These are phyloP conservation scores for Aspergillus wentii DNA, from an alignment of 495 filamentous ascomycete genomes.

Conservation along the genomic window DNA sequence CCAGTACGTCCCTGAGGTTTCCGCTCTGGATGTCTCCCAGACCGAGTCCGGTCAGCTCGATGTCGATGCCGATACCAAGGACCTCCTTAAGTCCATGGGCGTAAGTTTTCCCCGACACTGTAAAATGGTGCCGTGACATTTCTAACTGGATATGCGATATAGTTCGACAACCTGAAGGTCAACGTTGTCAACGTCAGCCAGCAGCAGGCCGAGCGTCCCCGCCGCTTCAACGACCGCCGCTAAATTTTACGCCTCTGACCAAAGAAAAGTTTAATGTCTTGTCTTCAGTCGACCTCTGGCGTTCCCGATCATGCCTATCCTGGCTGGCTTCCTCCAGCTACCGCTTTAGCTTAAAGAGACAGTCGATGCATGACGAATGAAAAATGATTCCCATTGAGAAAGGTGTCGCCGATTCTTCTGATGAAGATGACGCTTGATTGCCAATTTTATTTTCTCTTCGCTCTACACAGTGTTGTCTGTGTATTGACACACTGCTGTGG, in stretches of 20 bases:
- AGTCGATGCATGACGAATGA: conserved; percentile 48
- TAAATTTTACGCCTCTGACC: conserved; percentile 26
- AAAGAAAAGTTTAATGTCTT: conserved; percentile 23
- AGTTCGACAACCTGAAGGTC: conserved; percentile 98
- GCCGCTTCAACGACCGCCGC: conserved; percentile 57
- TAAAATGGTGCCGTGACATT: no score
- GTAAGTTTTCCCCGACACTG: conserved; percentile 76
- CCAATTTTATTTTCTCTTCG: conserved; percentile 54
- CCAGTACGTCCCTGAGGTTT: conserved; percentile 99
- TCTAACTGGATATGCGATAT: conserved; percentile 6
- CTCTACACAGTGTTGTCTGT: no score
- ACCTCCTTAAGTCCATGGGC: conserved; percentile 94
- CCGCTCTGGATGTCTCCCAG: conserved; percentile 94
- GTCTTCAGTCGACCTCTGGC: conserved; percentile 32
- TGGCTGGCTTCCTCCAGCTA: conserved; percentile 16
- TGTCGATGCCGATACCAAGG: conserved; percentile 95
- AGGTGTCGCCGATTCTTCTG: conserved; percentile 87
- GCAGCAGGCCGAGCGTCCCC: conserved; percentile 81
- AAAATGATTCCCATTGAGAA: conserved; percentile 54
- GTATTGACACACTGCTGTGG: conserved; percentile 5
- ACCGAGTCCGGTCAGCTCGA: conserved; percentile 89
- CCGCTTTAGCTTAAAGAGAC: conserved; percentile 32
- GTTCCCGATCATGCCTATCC: conserved; percentile 18
- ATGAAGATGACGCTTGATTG: conserved; percentile 84
- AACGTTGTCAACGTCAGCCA: conserved; percentile 86